These are phyloP conservation scores for Ligustrum vulgare DNA, from an alignment of 257 asterid species.

Conservation along the genomic window DNA sequence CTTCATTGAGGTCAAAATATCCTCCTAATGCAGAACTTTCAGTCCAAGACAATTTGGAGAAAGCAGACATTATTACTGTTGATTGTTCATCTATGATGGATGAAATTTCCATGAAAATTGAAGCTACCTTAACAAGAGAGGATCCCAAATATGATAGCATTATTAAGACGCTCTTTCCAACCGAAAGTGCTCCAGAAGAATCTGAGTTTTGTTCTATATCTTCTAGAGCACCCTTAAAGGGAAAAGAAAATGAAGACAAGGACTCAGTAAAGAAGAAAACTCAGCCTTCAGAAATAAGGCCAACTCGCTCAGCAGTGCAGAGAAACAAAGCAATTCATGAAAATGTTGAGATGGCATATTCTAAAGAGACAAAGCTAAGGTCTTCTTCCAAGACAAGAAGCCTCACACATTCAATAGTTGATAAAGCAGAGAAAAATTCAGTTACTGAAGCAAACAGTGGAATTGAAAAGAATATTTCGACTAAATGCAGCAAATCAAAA, in stretches of 20 bases:
- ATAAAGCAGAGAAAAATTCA: constrained; percentile 21
- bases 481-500: constrained; percentile 7
- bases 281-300: constrained; percentile 33
- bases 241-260: constrained; percentile 19
- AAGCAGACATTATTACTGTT: constrained; percentile 15
- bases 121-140: constrained; percentile 24
- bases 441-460: constrained; percentile 18
- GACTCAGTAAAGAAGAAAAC: constrained; percentile 21
- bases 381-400: constrained; percentile 20
- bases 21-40: constrained; percentile 28
- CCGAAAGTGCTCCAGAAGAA: constrained; percentile 23
- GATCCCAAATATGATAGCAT: constrained; percentile 27
- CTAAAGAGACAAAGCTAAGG: constrained; percentile 5
- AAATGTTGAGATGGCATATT: constrained; percentile 17
- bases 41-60: constrained; percentile 16
- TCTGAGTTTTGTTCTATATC: constrained; percentile 26
- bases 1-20: constrained; percentile 47
- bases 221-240: constrained; percentile 19
- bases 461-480: constrained; percentile 9
- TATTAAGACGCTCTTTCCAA: constrained; percentile 43
- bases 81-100: constrained; percentile 21
- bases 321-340: constrained; percentile 22
- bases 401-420: constrained; percentile 29
- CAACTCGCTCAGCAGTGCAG: constrained; percentile 42
- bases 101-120: constrained; percentile 18